phyloP scores from a whole-genome alignment of 2,329 filamentous ascomycete species.

The Penicillium sp. region DNA sequence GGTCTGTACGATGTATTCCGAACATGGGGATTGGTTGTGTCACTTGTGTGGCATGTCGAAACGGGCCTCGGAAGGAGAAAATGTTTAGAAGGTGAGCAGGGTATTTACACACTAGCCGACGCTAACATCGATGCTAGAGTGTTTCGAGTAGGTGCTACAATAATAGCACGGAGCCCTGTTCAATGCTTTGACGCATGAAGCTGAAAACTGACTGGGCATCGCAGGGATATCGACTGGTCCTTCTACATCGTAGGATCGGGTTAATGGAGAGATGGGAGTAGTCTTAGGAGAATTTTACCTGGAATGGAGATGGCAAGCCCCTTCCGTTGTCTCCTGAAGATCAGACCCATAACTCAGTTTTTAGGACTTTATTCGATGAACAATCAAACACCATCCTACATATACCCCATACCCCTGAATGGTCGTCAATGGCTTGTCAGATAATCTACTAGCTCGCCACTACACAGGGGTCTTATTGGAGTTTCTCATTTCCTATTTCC shows the following conservation, averaged over 20 bases:
- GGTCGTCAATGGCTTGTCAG: slow-evolving; percentile 5
- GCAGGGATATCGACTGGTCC: no score
- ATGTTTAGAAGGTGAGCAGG: no score
- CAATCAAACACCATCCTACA: not conserved
- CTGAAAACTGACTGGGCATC: no score
- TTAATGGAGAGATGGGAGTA: not conserved
- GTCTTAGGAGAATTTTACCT: slow-evolving; percentile 2
- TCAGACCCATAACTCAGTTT: slow-evolving; percentile 15
- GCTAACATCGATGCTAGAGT: not conserved
- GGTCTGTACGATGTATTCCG: slow-evolving; percentile 5
- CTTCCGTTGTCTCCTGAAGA: slow-evolving; percentile 29
- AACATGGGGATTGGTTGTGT: not conserved
- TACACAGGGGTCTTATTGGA: not conserved
- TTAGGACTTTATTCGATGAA: not conserved
- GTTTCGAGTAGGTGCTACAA: not conserved
- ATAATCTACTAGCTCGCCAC: slow-evolving; percentile 1
- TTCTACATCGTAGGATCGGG: not conserved
- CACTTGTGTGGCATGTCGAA: not conserved
- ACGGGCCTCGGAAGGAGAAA: not conserved
- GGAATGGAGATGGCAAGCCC: slow-evolving; percentile 18
- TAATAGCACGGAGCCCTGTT: not conserved
- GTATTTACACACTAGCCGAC: not conserved
- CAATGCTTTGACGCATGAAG: no score
- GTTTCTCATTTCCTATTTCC: not conserved
- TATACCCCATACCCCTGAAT: not conserved